These are phyloP conservation scores for Hypoxylon sp. DNA, from an alignment of 2,329 filamentous ascomycete genomes.

Conservation along the genomic window DNA sequence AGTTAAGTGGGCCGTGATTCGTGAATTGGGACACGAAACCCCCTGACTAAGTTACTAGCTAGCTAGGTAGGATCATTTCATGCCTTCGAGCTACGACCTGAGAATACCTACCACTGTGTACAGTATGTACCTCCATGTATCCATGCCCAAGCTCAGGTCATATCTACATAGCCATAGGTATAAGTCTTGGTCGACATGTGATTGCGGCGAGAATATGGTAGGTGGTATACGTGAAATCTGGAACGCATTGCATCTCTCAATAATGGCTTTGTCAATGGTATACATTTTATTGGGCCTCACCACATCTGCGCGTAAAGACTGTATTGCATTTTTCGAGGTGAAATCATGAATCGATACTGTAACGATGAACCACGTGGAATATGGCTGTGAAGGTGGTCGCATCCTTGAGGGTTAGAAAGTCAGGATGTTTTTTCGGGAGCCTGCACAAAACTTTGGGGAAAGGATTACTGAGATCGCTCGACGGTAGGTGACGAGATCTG, in stretches of 20 bases:
- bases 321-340: neutral
- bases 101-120: constrained; percentile 9
- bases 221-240: neutral
- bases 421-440: constrained; percentile 32
- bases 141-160: constrained; percentile 18
- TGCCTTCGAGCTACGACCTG: constrained; percentile 22
- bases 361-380: constrained; percentile 30
- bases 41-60: constrained; percentile 16
- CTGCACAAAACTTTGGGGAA: constrained; percentile 32
- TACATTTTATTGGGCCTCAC: neutral
- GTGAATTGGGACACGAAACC: constrained; percentile 1
- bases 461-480: constrained; percentile 31
- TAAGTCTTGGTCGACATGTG: constrained; percentile 27
- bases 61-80: constrained; percentile 20
- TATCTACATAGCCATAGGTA: constrained; percentile 16
- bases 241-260: neutral
- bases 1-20: constrained; percentile 1
- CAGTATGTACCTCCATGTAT: constrained; percentile 19
- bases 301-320: neutral
- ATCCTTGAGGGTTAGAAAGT: constrained; percentile 40
- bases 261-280: neutral
- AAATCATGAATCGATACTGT: constrained; percentile 12
- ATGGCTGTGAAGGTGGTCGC: constrained; percentile 22
- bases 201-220: constrained; percentile 12
- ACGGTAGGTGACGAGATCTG: constrained; percentile 39